Evolutionary conservation across 2,329 filamentous ascomycete genomes (phyloP).

Genomic region (Paecilomyces sp.): DNA sequence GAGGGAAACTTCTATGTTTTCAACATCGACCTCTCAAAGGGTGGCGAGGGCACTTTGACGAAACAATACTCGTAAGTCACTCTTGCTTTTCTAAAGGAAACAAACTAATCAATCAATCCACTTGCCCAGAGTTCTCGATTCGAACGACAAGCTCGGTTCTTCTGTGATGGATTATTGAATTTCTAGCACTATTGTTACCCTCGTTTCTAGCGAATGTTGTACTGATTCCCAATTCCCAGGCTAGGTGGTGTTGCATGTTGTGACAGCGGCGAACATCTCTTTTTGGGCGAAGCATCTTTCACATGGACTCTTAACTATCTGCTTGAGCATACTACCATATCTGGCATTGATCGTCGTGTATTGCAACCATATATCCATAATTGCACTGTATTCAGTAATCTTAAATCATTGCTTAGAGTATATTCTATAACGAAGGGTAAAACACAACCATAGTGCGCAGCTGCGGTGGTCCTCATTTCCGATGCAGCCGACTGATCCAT

Average conservation of each 20-base stretch:
- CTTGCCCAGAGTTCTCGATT: slow-evolving; percentile 32
- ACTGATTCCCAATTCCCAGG: background rate
- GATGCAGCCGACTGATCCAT: too few species aligned
- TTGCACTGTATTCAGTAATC: background rate
- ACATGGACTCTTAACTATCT: background rate
- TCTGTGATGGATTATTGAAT: slow-evolving; percentile 27
- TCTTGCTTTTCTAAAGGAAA: background rate
- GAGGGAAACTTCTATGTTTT: slow-evolving; percentile 94
- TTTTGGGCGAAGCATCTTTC: background rate
- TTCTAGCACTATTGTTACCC: background rate
- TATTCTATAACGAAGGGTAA: background rate
- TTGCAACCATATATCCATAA: background rate
- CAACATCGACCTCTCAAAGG: slow-evolving; percentile 88
- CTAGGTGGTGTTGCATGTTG: background rate
- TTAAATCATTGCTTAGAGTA: background rate
- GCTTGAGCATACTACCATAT: background rate
- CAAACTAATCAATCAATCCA: slow-evolving; percentile 10
- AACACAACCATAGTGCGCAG: too few species aligned
- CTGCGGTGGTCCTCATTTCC: too few species aligned
- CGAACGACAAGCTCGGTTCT: slow-evolving; percentile 35
- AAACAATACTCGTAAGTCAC: slow-evolving; percentile 86
- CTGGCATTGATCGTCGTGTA: background rate
- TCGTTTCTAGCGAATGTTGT: background rate
- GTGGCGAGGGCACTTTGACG: slow-evolving; percentile 83
- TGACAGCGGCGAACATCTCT: background rate